Percentiles rank a stretch among this genome's conserved stretches.
Conservation (phyloP, 2,329 filamentous ascomycete species). For the Hypoxylon sp. region DNA sequence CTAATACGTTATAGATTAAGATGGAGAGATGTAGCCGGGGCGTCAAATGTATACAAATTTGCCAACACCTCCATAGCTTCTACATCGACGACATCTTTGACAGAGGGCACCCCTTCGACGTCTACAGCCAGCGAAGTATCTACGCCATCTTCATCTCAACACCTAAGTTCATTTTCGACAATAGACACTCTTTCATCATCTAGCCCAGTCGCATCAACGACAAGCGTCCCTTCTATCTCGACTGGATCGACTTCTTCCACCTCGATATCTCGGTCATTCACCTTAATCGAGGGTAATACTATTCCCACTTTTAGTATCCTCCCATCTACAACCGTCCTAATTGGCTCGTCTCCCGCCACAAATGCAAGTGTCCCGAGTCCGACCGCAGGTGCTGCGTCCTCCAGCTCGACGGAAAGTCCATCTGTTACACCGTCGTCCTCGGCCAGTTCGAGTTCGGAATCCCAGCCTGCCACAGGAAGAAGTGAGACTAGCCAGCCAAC, state of each 20-base stretch:
- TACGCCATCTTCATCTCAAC: slow-evolving; percentile 31
- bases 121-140: slow-evolving; percentile 17
- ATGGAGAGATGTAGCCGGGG: slow-evolving; percentile 38
- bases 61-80: slow-evolving; percentile 40
- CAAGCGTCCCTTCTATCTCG: slow-evolving; percentile 7
- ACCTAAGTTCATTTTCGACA: slow-evolving; percentile 21
- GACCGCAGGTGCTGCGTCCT: slow-evolving; percentile 9
- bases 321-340: slow-evolving; percentile 43
- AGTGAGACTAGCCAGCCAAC: slow-evolving; percentile 15
- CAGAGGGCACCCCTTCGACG: slow-evolving; percentile 24
- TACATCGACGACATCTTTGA: slow-evolving; percentile 17
- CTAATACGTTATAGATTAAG: slow-evolving; percentile 47
- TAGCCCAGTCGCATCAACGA: slow-evolving; percentile 18
- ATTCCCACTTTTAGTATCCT: slow-evolving; percentile 45
- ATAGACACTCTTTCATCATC: slow-evolving; percentile 17
- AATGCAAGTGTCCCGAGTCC: slow-evolving; percentile 14
- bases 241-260: slow-evolving; percentile 35
- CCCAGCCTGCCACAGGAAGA: background rate
- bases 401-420: slow-evolving; percentile 9
- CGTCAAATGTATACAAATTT: slow-evolving; percentile 42
- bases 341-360: slow-evolving; percentile 17
- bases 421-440: slow-evolving; percentile 22
- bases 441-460: slow-evolving; percentile 3
- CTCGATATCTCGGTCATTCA: slow-evolving; percentile 43
- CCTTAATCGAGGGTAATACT: slow-evolving; percentile 39